phyloP scores from a whole-genome alignment of 2,329 filamentous ascomycete genomes.

The Exophiala lecanii-corni region DNA sequence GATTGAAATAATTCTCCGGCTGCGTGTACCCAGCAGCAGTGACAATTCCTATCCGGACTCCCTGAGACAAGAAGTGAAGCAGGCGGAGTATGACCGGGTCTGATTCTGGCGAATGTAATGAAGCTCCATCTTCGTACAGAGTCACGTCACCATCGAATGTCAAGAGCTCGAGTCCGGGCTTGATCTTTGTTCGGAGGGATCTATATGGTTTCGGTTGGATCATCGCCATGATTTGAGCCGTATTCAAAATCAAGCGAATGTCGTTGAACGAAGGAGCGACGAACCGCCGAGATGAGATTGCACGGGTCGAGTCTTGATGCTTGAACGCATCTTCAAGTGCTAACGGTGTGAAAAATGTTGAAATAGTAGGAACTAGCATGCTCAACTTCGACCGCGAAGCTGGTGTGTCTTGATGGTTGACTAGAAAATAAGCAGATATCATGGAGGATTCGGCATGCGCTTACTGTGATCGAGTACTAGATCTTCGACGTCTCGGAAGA shows the following conservation, averaged over 20 bases:
- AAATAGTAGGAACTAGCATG: conserved; percentile 82
- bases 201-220: conserved; percentile 45
- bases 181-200: conserved; percentile 25
- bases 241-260: conserved; percentile 86
- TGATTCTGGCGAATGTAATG: conserved; percentile 56
- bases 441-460: no score
- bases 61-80: conserved; percentile 66
- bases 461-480: conserved; percentile 89
- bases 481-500: conserved; percentile 86
- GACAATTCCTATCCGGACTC: conserved; percentile 87
- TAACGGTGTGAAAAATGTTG: conserved; percentile 88
- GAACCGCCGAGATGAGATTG: conserved; percentile 86
- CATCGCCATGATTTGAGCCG: conserved; percentile 90
- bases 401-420: conserved; percentile 23
- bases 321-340: conserved; percentile 85
- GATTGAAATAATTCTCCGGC: conserved; percentile 76
- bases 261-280: conserved; percentile 98
- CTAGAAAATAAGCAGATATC: conserved; percentile 11
- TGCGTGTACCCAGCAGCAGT: conserved; percentile 94
- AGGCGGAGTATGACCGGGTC: conserved; percentile 72
- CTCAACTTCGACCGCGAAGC: conserved; percentile 74
- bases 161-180: conserved; percentile 70
- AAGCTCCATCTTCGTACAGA: conserved; percentile 84
- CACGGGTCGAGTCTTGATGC: conserved; percentile 78
- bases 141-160: conserved; percentile 99